Conservation (phyloP, 805 yeast species). For the Hemisphaericaspora nanyangensis region DNA sequence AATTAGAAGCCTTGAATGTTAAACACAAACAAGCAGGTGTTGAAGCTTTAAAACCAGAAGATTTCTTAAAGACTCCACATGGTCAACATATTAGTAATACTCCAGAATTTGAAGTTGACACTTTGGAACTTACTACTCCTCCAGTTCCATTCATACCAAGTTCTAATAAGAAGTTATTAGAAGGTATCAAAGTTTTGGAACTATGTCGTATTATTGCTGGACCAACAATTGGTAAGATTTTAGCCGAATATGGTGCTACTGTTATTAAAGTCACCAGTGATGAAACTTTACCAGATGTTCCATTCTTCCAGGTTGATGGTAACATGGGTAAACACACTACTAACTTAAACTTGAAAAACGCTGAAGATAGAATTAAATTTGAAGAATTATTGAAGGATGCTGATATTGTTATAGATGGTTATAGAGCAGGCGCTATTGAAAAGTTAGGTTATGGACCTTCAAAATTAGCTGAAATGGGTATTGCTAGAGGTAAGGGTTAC, state of each 20-base stretch:
- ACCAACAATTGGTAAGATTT: conserved; percentile 26
- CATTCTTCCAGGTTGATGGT: conserved; percentile 31
- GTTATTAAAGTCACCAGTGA: conserved; percentile 26
- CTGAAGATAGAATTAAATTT: conserved; percentile 19
- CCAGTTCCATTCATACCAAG: conserved; percentile 13
- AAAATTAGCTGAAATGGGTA: conserved; percentile 20
- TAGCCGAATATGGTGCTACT: conserved; percentile 32
- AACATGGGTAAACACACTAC: conserved; percentile 31
- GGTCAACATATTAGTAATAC: conserved; percentile 19
- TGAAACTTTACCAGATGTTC: conserved; percentile 24
- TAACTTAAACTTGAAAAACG: conserved; percentile 23
- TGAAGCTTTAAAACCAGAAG: conserved; percentile 22
- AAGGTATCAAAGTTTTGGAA: conserved; percentile 30
- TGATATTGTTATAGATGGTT: conserved; percentile 30
- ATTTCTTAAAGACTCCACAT: conserved; percentile 23
- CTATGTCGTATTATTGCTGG: conserved; percentile 31
- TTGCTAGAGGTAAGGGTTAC: conserved; percentile 25
- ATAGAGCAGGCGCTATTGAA: conserved; percentile 25
- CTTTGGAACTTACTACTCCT: conserved; percentile 20
- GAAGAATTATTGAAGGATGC: conserved; percentile 26
- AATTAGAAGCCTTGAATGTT: conserved; percentile 23
- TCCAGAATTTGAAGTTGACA: conserved; percentile 20
- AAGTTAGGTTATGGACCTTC: conserved; percentile 27
- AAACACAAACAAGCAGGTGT: conserved; percentile 29
- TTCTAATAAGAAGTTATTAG: conserved; percentile 17